A percentile compares a stretch with the other conserved stretches of the same genome.
phyloP scores from a whole-genome alignment of 805 yeast genomes.

The Pichia phayaonensis region DNA sequence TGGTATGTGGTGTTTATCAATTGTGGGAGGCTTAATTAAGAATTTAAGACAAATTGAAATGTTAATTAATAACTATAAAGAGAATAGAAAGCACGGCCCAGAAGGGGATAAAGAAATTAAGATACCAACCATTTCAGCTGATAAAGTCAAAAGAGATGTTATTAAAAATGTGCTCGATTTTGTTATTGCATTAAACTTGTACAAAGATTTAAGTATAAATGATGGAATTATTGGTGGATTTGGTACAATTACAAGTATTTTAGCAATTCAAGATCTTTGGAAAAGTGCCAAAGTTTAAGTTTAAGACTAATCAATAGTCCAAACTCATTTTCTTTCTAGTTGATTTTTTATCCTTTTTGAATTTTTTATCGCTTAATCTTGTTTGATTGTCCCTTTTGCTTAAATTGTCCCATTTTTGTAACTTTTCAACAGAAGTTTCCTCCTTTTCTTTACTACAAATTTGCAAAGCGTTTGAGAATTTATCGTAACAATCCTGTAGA shows the following conservation, averaged over 20 bases:
- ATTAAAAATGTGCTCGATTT: conserved; percentile 72
- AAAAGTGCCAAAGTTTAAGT: conserved; percentile 27
- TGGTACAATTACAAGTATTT: conserved; percentile 71
- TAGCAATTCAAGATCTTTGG: conserved; percentile 76
- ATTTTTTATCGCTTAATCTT: conserved; percentile 17
- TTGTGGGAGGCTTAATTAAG: conserved; percentile 54
- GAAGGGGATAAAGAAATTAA: conserved; percentile 6
- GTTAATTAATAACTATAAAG: conserved; percentile 25
- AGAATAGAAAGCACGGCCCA: conserved; percentile 10
- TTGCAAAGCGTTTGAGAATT: conserved; percentile 36
- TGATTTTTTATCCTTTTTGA: conserved; percentile 19
- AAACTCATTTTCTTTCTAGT: conserved; percentile 14
- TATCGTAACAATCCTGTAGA: conserved; percentile 37
- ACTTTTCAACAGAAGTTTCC: conserved; percentile 34
- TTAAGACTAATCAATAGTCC: conserved; percentile 8
- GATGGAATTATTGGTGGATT: conserved; percentile 81
- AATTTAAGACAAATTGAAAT: conserved; percentile 47
- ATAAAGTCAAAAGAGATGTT: conserved; percentile 49
- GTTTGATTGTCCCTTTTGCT: conserved; percentile 18
- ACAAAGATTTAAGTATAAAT: conserved; percentile 50
- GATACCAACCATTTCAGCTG: conserved; percentile 35
- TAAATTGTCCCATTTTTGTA: conserved; percentile 34
- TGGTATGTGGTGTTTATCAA: conserved; percentile 71
- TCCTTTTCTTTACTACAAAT: conserved; percentile 30
- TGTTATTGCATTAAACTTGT: conserved; percentile 65